Conservation (phyloP, 305 asterid genomes). For the Fraxinus angustifolia region DNA sequence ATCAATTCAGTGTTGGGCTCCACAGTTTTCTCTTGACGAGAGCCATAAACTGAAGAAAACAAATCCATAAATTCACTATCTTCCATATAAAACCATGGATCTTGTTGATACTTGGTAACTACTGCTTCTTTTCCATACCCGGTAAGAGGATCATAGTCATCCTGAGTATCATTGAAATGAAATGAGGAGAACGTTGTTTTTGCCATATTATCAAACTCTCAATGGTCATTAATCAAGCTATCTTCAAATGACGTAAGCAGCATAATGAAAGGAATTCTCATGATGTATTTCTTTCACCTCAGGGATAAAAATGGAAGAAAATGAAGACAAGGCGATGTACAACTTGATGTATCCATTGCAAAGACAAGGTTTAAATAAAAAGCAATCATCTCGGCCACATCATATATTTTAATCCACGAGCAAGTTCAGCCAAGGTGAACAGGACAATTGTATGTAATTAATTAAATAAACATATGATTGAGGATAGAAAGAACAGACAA, state of each 20-base stretch:
- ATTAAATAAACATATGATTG: background rate
- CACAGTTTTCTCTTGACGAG: conserved; percentile 5
- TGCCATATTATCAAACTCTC: conserved; percentile 7
- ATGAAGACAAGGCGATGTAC: background rate
- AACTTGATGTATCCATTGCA: background rate
- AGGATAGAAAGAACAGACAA: conserved; percentile 18
- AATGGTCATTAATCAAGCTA: background rate
- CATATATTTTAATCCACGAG: conserved; percentile 2
- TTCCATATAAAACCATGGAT: conserved; percentile 22
- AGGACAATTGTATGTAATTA: conserved; percentile 2
- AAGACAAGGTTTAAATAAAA: background rate
- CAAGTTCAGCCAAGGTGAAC: background rate
- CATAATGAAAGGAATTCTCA: background rate
- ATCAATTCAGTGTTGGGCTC: background rate
- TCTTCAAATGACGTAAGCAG: background rate
- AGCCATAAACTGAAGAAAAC: conserved; percentile 19
- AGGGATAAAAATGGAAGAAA: background rate
- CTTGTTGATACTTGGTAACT: background rate
- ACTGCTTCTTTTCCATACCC: conserved; percentile 8
- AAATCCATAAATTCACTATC: conserved; percentile 20
- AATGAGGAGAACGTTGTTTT: conserved; percentile 22
- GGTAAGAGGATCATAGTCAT: background rate
- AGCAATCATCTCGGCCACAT: background rate
- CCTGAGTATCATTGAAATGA: background rate
- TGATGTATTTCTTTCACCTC: background rate